These are phyloP conservation scores for Lagerstroemia speciosa DNA, from an alignment of 345 rosid genomes.

Conservation along the genomic window DNA sequence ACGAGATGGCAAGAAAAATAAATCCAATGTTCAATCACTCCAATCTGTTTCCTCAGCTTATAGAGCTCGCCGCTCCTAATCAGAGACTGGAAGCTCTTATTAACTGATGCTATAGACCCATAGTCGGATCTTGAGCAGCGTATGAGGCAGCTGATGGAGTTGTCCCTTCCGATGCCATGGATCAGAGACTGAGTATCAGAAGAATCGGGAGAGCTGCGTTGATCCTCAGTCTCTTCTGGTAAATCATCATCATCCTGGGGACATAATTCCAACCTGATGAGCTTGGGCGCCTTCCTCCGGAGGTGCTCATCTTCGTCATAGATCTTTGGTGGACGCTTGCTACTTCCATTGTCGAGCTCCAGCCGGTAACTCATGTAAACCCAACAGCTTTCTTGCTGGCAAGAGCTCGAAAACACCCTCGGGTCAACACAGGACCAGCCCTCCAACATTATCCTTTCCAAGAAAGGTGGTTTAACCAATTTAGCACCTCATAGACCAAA, in stretches of 20 bases:
- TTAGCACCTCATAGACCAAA: background rate
- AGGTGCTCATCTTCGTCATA: slow-evolving; percentile 25
- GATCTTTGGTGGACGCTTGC: slow-evolving; percentile 44
- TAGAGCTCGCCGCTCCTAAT: slow-evolving; percentile 69
- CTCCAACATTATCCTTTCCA: slow-evolving; percentile 56
- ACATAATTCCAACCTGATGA: slow-evolving; percentile 6
- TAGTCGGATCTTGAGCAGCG: slow-evolving; percentile 79
- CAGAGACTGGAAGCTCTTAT: slow-evolving; percentile 52
- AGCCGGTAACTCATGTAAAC: slow-evolving; percentile 34
- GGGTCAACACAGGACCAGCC: slow-evolving; percentile 44
- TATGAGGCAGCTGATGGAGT: slow-evolving; percentile 57
- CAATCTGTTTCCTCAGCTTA: slow-evolving; percentile 40
- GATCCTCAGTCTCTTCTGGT: slow-evolving; percentile 12
- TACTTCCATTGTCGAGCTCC: slow-evolving; percentile 19
- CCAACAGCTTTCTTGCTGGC: slow-evolving; percentile 56
- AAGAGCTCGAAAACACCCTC: slow-evolving; percentile 54
- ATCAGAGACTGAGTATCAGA: slow-evolving; percentile 56
- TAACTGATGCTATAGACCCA: slow-evolving; percentile 65
- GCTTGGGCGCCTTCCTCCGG: slow-evolving; percentile 14
- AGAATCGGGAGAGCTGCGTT: slow-evolving; percentile 32
- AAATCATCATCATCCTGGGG: slow-evolving; percentile 1
- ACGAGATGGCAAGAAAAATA: slow-evolving; percentile 75
- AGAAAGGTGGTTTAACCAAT: background rate
- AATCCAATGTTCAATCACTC: slow-evolving; percentile 78
- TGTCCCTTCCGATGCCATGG: slow-evolving; percentile 67